A percentile compares a stretch with the other conserved stretches of the same genome.
These are phyloP conservation scores for Solanum hybrid DNA, from an alignment of 305 asterid genomes.

Conservation along the genomic window DNA sequence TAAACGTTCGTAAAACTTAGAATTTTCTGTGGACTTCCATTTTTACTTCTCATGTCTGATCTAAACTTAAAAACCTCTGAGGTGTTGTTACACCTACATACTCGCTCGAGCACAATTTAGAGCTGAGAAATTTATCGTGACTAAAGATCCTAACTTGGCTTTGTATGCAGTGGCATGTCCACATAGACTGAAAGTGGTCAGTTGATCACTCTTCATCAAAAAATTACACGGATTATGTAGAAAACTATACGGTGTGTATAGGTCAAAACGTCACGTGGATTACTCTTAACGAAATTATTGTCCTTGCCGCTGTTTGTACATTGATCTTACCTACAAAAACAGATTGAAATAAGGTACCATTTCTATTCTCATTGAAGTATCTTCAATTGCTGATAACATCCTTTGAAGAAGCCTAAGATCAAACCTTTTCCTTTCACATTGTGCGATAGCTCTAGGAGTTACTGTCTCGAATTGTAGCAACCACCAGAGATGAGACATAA, in stretches of 20 bases:
- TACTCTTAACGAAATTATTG: neutral
- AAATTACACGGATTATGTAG: neutral
- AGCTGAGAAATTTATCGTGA: neutral
- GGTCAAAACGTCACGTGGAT: neutral
- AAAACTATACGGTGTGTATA: neutral
- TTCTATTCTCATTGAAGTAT: neutral
- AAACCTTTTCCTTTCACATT: neutral
- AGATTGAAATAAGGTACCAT: neutral
- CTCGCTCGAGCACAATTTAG: neutral
- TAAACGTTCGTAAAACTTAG: no score
- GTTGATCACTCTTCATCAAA: neutral
- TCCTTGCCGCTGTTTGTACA: neutral
- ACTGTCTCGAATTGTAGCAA: neutral
- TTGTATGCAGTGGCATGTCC: neutral
- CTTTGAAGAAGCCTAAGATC: neutral
- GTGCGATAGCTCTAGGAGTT: neutral
- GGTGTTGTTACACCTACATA: neutral
- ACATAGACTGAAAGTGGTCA: neutral
- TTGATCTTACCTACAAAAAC: neutral
- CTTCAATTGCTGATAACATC: neutral
- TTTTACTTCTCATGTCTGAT: neutral
- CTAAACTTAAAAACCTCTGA: no score
- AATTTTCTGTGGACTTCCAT: neutral
- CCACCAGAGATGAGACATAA: neutral
- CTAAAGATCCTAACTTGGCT: neutral